Evolutionary conservation across 2,329 filamentous ascomycete genomes (phyloP), one percentile per base, ranked within the genome.

Genomic region (Fusarium agapanthi): DNA sequence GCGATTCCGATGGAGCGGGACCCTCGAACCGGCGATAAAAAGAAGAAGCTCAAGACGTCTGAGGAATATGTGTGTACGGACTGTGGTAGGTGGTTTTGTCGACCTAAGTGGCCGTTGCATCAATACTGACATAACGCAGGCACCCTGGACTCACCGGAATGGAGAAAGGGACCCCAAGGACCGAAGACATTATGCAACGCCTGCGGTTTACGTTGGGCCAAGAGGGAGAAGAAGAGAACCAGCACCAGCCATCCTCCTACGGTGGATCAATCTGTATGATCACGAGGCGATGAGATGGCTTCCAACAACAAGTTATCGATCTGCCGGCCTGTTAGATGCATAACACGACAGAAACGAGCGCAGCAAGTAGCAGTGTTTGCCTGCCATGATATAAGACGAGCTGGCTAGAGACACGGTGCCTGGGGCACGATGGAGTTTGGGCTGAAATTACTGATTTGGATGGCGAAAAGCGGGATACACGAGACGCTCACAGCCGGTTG

Each of bases 101-200:
- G 32, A 26, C 35, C 30, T 28, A 20, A 30, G 8, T 35, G 9
- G 24, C 14, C 10, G 16, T n/a, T 14, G 13, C 20, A 26, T 55
- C 26, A 50, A 50, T 58, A 28, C 71, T 78, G 38, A 78, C 40
- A 14, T 35, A 45, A 65, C 22, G 2, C 69, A 91, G 89, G 89
- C 38, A 98, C 94, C 1, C 87, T 97, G 44, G 95, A 98, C 79
- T 97, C 94, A 22, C 95, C 95, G 0, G 95, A 98, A 84, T 98
- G 95, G 95, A 88, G 95, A 70, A 98, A 97, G 81, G 95, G 95
- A 0, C 95, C 95, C 0, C 94, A 90, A 71, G 95, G 95, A 5
- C 95, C 95, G 3, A 98, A 98, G 82, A 98, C 95, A 14, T 84
- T 98, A 18, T 98, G 95, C 83, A 98, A 98, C 83, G 95, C 95